Percentiles rank a stretch among this genome's conserved stretches.
Evolutionary conservation across 169 alveolate species (phyloP).

Genomic region (Plasmodium cynomolgi): DNA sequence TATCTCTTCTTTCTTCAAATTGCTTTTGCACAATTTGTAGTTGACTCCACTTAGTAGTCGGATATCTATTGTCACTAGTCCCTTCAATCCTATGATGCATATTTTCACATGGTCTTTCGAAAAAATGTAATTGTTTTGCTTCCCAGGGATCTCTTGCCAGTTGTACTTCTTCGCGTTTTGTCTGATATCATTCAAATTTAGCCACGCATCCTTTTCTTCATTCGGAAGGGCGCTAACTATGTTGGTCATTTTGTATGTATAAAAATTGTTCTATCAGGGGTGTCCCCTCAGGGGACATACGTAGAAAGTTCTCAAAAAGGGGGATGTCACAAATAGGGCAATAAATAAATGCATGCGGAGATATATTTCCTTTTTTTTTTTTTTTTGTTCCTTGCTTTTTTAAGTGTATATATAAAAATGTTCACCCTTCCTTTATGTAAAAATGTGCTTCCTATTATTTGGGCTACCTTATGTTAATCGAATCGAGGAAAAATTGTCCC

Average conservation of each 20-base stretch:
- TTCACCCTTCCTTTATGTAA: background rate
- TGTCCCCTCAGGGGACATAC: background rate
- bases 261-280: background rate
- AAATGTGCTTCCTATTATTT: background rate
- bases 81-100: slow-evolving; percentile 41
- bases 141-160: slow-evolving; percentile 26
- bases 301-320: background rate
- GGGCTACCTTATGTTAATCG: background rate
- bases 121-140: slow-evolving; percentile 17
- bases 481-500: background rate
- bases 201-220: slow-evolving; percentile 23
- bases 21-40: slow-evolving; percentile 48
- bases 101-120: slow-evolving; percentile 46
- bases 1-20: slow-evolving; percentile 30
- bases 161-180: slow-evolving; percentile 26
- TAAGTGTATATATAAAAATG: background rate
- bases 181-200: slow-evolving; percentile 30
- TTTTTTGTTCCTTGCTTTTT: background rate
- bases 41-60: slow-evolving; percentile 21
- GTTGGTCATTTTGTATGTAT: slow-evolving; percentile 7
- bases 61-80: slow-evolving; percentile 40
- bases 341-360: background rate
- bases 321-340: background rate
- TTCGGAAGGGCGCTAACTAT: background rate
- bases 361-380: background rate